Conservation (phyloP, 2,329 filamentous ascomycete genomes). For the Eutypella sp. region DNA sequence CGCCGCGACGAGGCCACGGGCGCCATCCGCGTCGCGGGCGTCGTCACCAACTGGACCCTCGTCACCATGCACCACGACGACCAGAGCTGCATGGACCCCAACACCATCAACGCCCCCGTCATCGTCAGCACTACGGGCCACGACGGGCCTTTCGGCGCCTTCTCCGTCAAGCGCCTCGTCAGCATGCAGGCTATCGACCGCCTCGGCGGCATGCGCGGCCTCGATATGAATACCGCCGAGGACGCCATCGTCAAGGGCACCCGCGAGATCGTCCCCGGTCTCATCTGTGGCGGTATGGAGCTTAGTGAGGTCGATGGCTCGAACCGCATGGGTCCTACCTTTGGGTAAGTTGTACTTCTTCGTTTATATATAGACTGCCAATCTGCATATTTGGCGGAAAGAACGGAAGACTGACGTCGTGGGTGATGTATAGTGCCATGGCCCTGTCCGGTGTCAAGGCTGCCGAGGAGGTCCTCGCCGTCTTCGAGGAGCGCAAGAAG, state of each 20-base stretch:
- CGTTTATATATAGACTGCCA: background rate
- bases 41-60: constrained; percentile 94
- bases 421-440: constrained; percentile 63
- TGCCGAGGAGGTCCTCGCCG: constrained; percentile 75
- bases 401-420: constrained; percentile 6
- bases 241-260: constrained; percentile 92
- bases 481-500: constrained; percentile 73
- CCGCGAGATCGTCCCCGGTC: constrained; percentile 77
- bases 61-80: constrained; percentile 84
- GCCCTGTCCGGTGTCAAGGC: constrained; percentile 83
- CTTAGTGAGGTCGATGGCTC: constrained; percentile 85
- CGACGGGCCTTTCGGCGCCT: constrained; percentile 86
- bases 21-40: constrained; percentile 71
- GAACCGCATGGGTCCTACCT: constrained; percentile 71
- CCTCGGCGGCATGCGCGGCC: constrained; percentile 84
- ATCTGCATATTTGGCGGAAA: too few relatives aligned
- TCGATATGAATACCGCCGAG: constrained; percentile 89
- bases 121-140: constrained; percentile 89
- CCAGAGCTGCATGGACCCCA: constrained; percentile 94
- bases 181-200: constrained; percentile 80
- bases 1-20: constrained; percentile 51
- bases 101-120: constrained; percentile 90
- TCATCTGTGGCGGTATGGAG: constrained; percentile 95
- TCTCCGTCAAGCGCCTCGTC: constrained; percentile 85
- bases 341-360: constrained; percentile 17